These are phyloP conservation scores for Dalechampia spathulata DNA, from an alignment of 441 rosid species.

Conservation along the genomic window DNA sequence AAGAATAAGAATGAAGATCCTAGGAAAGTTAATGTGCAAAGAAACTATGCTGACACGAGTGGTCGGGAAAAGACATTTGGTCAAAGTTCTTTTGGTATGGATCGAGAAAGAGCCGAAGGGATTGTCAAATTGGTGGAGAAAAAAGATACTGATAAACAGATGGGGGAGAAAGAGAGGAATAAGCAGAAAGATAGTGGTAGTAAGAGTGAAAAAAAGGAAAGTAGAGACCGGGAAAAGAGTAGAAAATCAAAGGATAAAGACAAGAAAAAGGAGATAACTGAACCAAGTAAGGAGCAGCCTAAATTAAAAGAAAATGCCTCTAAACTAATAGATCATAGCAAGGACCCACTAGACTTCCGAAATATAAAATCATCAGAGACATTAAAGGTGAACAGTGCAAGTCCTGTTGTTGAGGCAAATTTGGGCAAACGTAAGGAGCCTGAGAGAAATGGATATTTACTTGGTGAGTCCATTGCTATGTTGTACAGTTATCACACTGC, in stretches of 20 bases:
- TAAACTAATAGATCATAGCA: conserved; percentile 23
- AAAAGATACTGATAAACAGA: conserved; percentile 26
- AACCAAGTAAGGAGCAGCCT: conserved; percentile 26
- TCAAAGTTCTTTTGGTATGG: conserved; percentile 20
- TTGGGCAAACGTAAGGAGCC: conserved; percentile 49
- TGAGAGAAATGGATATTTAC: conserved; percentile 45
- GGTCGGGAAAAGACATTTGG: conserved; percentile 22
- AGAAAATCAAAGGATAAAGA: conserved; percentile 31
- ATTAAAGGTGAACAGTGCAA: conserved; percentile 22
- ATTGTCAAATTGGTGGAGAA: conserved; percentile 30
- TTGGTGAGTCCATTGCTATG: conserved; percentile 54
- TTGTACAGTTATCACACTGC: conserved; percentile 14
- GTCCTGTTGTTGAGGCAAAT: conserved; percentile 22
- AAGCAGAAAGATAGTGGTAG: conserved; percentile 25
- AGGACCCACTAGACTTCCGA: conserved; percentile 24
- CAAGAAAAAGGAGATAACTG: conserved; percentile 30
- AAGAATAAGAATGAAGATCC: conserved; percentile 32
- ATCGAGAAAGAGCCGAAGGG: conserved; percentile 32
- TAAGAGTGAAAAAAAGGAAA: conserved; percentile 34
- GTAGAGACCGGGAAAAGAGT: conserved; percentile 24
- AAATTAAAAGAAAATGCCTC: conserved; percentile 23
- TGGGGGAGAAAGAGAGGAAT: conserved; percentile 28
- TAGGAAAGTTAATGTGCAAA: conserved; percentile 29
- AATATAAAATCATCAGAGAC: conserved; percentile 19
- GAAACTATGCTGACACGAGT: conserved; percentile 21